Percentiles rank a stretch among this genome's conserved stretches.
Conservation (phyloP, 2,329 filamentous ascomycete species). For the Atkinsonella texensis region DNA sequence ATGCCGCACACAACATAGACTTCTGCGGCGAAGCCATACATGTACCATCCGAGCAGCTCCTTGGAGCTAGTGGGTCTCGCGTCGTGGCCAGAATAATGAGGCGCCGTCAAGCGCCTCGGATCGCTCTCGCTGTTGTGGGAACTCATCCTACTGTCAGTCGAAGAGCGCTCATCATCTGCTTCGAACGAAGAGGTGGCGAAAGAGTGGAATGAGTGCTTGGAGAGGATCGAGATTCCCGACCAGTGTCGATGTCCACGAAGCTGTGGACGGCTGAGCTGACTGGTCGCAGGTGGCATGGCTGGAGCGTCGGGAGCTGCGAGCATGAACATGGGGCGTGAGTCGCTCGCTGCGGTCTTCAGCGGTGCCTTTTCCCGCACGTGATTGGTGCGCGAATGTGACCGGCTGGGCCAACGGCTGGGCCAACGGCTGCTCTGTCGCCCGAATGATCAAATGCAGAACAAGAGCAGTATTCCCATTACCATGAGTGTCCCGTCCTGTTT, state of each 20-base stretch:
- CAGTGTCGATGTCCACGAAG: conserved; percentile 30
- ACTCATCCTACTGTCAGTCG: conserved; percentile 21
- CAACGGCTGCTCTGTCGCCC: not conserved
- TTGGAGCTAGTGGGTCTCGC: conserved; percentile 74
- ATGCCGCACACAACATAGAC: conserved; percentile 78
- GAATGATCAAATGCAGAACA: not conserved
- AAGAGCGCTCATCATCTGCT: conserved; percentile 57
- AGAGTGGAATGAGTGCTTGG: conserved; percentile 45
- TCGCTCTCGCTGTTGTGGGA: conserved; percentile 24
- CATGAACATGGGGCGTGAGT: not conserved
- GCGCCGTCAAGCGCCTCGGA: conserved; percentile 20
- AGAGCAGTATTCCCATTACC: not conserved
- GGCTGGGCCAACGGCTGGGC: not conserved
- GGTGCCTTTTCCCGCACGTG: not conserved
- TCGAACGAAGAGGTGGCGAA: conserved; percentile 50
- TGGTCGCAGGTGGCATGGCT: conserved; percentile 5
- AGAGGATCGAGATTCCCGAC: conserved; percentile 37
- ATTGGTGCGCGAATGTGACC: not conserved
- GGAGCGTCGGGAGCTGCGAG: not conserved
- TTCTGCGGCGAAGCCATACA: conserved; percentile 91
- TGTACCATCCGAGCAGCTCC: conserved; percentile 90
- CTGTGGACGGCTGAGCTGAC: conserved; percentile 25
- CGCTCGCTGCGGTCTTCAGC: not conserved
- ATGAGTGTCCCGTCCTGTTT: not conserved
- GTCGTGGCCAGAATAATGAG: conserved; percentile 72